Conservation (phyloP, 306 rosid genomes). For the Pyrus communis region DNA sequence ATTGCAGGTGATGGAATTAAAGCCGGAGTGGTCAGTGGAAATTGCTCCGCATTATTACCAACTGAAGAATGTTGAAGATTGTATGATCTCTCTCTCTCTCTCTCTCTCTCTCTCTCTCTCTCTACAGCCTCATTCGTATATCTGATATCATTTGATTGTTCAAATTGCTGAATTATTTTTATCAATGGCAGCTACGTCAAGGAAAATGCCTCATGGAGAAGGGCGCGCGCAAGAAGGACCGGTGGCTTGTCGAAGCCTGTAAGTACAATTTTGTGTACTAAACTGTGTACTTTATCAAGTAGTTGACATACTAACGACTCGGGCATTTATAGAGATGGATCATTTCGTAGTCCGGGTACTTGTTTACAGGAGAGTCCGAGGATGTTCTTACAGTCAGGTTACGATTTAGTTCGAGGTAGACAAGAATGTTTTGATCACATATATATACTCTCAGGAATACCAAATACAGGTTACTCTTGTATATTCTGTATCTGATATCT, state of each 20-base stretch:
- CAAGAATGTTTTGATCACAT: not conserved
- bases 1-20: constrained; percentile 69
- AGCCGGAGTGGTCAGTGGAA: constrained; percentile 92
- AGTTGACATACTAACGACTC: not conserved
- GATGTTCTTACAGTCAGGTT: not conserved
- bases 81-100: constrained; percentile 42
- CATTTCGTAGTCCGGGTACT: not conserved
- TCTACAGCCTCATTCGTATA: not conserved
- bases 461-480: not conserved
- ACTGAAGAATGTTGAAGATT: constrained; percentile 86
- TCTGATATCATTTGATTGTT: not conserved
- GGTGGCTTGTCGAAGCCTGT: not conserved
- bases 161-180: constrained; percentile 8
- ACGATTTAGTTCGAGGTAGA: not conserved
- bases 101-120: constrained; percentile 21
- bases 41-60: constrained; percentile 96
- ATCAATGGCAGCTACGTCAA: constrained; percentile 34
- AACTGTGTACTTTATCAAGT: not conserved
- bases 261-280: constrained; percentile 17
- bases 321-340: not conserved
- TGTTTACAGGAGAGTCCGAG: not conserved
- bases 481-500: not conserved
- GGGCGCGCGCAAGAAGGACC: constrained; percentile 30
- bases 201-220: constrained; percentile 70
- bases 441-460: not conserved